Conservation (phyloP, 2,329 filamentous ascomycete genomes). For the Xylaria sp. region DNA sequence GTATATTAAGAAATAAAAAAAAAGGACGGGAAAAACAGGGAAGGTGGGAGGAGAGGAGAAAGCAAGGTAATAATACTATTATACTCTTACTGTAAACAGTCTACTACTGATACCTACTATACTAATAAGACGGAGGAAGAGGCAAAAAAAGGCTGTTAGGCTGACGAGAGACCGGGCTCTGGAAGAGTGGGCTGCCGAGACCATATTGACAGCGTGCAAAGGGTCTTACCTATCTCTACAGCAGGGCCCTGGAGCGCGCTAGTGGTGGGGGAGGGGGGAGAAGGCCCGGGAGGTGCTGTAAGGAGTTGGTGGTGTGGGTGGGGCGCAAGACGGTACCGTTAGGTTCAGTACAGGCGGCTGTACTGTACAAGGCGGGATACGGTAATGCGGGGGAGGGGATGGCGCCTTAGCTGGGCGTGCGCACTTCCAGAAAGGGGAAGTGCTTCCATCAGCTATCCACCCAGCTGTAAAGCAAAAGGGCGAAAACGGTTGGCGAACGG, state of each 20-base stretch:
- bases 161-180: conserved; percentile 36
- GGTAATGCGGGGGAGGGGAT: conserved; percentile 28
- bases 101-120: background rate
- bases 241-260: background rate
- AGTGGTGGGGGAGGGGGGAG: background rate
- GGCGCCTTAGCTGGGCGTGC: background rate
- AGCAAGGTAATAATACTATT: background rate
- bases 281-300: background rate
- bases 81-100: background rate
- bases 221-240: background rate
- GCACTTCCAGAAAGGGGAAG: conserved; percentile 32
- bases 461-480: background rate
- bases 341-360: background rate
- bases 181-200: conserved; percentile 10
- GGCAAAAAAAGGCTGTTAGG: conserved; percentile 34
- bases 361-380: conserved; percentile 12
- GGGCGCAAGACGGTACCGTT: background rate
- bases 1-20: conserved; percentile 10
- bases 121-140: conserved; percentile 27
- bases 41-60: background rate
- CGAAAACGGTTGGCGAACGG: conserved; percentile 25
- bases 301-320: background rate
- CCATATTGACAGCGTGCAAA: conserved; percentile 1
- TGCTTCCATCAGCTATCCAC: background rate
- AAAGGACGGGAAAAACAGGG: conserved; percentile 14